Base-by-base conservation (phyloP, 176 grass and related monocot genomes). In the Carex myosuroides region DNA sequence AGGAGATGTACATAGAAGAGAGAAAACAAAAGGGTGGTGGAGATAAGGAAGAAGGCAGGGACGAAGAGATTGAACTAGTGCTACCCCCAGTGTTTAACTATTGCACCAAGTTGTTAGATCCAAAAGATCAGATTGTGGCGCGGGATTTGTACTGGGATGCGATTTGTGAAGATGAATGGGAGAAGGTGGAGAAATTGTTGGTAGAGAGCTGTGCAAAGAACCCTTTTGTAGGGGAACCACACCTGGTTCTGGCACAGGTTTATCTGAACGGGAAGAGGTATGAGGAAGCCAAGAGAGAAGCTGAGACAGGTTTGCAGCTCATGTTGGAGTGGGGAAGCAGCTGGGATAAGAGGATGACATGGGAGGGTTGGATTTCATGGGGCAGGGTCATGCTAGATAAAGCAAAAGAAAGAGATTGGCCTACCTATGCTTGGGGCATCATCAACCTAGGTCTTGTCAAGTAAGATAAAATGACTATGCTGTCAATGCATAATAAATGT, bases 331-430 rank as follows among this genome's bases (percentile, higher is more conserved):
- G 90, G 94, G 94, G 94, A 56, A 92, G 90, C 69, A 88, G 87
- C 88, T 94, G 94, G 94, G 94, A 97, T 87, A 97, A 92, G 92
- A 87, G 94, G 55, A 89, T 94, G 88, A 72, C 82, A 8, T 94
- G 94, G 94, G 94, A 94, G 9, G 91, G 90, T 0, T 97, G 94
- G 94, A 88, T 97, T 48, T 90, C 94, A 0, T 97, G 89, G 91
- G 94, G 89, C 0, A 89, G 94, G 50, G 83, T 92, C 8, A 81
- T 97, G 87, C 52, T 81, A 17, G 59, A 35, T 13, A 92, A 88
- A 81, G 90, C 94, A 3, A 68, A 21, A 32, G 75, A 80, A 6
- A 50, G 41, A 57, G 13, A 85, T 7, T 97, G 94, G 92, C 92
- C 94, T 0, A 39, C 62, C 22, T 26, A 75, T 13, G 83, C 88